A percentile compares a stretch with the other conserved stretches of the same genome.
Evolutionary conservation across 306 rosid genomes (phyloP).

Genomic region (Prunus davidiana): DNA sequence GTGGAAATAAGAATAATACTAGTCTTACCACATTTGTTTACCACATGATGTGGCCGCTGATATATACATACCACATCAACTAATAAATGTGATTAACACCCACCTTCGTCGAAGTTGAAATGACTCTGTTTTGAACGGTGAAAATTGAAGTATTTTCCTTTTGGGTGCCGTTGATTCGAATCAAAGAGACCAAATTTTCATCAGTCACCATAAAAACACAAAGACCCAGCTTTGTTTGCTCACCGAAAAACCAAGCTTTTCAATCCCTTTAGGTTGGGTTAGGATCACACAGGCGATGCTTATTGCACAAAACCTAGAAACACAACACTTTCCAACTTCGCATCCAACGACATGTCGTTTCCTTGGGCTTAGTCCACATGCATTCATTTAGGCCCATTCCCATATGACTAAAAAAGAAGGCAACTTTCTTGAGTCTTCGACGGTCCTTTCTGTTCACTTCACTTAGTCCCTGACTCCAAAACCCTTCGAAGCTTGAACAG

Average conservation of each 20-base stretch:
- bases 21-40: no score
- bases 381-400: neutral
- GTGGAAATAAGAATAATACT: no score
- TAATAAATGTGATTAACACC: no score
- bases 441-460: neutral
- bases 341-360: no score
- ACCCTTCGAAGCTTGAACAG: neutral
- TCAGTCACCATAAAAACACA: neutral
- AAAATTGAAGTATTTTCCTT: conserved; percentile 68
- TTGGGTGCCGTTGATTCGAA: conserved; percentile 57
- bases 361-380: no score
- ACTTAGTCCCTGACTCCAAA: neutral
- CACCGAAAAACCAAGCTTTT: conserved; percentile 24
- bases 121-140: conserved; percentile 42
- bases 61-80: no score
- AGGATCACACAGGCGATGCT: no score
- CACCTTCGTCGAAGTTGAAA: conserved; percentile 26
- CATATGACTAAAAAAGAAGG: neutral
- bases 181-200: conserved; percentile 4
- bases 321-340: no score
- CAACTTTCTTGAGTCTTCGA: neutral
- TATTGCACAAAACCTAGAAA: no score
- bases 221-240: neutral
- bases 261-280: neutral
- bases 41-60: no score